phyloP scores from a whole-genome alignment of 2,329 filamentous ascomycete genomes.

The Microcera coccophila region DNA sequence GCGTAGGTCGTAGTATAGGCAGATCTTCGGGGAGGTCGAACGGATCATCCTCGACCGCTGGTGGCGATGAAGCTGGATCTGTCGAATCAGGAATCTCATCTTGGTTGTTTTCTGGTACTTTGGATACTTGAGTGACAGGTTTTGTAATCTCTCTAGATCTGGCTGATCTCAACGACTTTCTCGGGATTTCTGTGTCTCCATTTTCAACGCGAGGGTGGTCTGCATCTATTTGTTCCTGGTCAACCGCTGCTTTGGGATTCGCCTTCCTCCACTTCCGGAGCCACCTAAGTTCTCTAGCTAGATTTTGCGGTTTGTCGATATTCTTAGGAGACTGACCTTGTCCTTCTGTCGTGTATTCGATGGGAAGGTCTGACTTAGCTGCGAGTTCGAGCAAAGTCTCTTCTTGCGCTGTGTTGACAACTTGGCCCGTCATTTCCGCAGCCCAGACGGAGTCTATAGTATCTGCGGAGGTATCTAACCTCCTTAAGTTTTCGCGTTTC shows the following conservation, averaged over 20 bases:
- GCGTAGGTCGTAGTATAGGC: background rate
- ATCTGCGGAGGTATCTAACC: slow-evolving; percentile 1
- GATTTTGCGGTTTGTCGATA: slow-evolving; percentile 1
- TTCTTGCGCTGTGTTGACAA: no score
- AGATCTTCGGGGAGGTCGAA: background rate
- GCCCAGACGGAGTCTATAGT: background rate
- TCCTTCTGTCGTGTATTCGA: background rate
- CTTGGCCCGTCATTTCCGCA: no score
- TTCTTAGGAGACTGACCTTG: background rate
- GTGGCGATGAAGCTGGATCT: background rate
- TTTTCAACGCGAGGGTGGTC: background rate
- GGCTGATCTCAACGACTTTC: background rate
- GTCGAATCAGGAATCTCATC: background rate
- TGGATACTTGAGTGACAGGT: background rate
- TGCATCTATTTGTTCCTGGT: background rate
- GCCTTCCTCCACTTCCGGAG: background rate
- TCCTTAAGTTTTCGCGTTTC: slow-evolving; percentile 5
- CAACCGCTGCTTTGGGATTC: background rate
- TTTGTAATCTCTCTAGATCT: background rate
- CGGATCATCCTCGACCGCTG: background rate
- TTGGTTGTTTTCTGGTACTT: background rate
- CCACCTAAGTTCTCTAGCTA: slow-evolving; percentile 1
- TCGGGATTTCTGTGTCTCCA: background rate
- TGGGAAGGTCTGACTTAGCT: no score
- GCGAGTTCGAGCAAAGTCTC: no score